Evolutionary conservation across 2,329 filamentous ascomycete genomes (phyloP), one percentile per base, ranked within the genome.

Genomic region (Rachicladosporium sp.): DNA sequence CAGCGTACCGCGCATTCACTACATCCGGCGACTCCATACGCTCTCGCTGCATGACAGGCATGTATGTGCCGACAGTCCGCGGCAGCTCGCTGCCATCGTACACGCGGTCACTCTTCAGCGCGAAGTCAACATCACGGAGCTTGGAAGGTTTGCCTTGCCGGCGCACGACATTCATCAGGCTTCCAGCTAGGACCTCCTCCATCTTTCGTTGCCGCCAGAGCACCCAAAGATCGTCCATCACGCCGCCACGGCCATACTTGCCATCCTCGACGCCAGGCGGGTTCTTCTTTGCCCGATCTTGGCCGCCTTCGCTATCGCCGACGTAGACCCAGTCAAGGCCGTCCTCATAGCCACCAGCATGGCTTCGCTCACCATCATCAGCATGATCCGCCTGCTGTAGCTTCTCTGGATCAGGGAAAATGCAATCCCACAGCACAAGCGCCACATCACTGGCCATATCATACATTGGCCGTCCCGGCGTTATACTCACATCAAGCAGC

Each of bases 361-460:
- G 15, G 37, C 57, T 56, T 21, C 63, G 61, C 50, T 66, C 55
- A 21, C 29, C 38, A 31, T 42, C 40, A 3, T 32, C 13, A 12
- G 57, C 53, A 48, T 54, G 50, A 33, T 65, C 60, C 1, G 58
- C 55, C 35, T 63, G 59, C 9, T 52, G 49, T 32, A 60, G 54
- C 21, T 63, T 60, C 43, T 68, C 54, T 5, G 45, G 44, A 33
- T 64, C 63, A 0, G 85, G 85, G 60, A 95, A 98, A 29, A 93
- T 71, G 62, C 89, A 96, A 63, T 96, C 86, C 89, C 89, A 96
- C 4, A 98, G 74, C 10, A 96, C 91, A 6, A 98, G 73, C 2
- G 91, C 89, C 21, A 79, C 75, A 57, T 96, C 89, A 36, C 80
- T 79, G 1, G 91, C 91, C 78, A 98, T 93, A 55, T 82, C 76